phyloP scores from a whole-genome alignment of 1,284 basidiomycete genomes.

The Gomphus bonarii region DNA sequence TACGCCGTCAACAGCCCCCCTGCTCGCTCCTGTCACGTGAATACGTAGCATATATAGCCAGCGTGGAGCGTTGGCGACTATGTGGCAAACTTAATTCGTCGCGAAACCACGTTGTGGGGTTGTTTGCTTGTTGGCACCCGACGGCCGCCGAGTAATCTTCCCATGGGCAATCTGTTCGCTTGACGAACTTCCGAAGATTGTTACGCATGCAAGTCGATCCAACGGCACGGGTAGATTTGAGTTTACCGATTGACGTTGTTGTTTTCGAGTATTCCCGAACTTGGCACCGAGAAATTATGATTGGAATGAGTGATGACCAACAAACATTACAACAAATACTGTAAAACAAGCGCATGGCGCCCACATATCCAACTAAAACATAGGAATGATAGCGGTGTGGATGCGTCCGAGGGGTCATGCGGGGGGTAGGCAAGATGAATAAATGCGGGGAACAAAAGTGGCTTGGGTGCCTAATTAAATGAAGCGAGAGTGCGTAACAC shows the following conservation, averaged over 20 bases:
- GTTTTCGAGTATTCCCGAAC: background rate
- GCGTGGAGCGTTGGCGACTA: background rate
- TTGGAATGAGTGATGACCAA: background rate
- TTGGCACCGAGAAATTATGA: constrained; percentile 6
- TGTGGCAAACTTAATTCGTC: background rate
- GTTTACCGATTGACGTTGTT: constrained; percentile 2
- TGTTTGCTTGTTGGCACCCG: background rate
- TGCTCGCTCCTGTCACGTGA: background rate
- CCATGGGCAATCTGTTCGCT: background rate
- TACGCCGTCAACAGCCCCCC: background rate
- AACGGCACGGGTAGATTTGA: background rate
- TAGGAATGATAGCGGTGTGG: background rate
- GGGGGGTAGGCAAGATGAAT: background rate
- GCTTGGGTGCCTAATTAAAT: constrained; percentile 3
- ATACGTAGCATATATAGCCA: background rate
- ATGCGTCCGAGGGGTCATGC: background rate
- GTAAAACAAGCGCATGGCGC: background rate
- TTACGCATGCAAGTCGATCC: background rate
- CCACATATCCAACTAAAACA: background rate
- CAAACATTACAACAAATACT: constrained; percentile 9
- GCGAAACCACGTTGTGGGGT: background rate
- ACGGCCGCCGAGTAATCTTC: background rate
- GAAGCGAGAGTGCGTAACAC: constrained; percentile 9
- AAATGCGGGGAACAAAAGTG: background rate
- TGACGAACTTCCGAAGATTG: background rate